Conservation (phyloP, 2,329 filamentous ascomycete species). For the Botryotinia calthae region DNA sequence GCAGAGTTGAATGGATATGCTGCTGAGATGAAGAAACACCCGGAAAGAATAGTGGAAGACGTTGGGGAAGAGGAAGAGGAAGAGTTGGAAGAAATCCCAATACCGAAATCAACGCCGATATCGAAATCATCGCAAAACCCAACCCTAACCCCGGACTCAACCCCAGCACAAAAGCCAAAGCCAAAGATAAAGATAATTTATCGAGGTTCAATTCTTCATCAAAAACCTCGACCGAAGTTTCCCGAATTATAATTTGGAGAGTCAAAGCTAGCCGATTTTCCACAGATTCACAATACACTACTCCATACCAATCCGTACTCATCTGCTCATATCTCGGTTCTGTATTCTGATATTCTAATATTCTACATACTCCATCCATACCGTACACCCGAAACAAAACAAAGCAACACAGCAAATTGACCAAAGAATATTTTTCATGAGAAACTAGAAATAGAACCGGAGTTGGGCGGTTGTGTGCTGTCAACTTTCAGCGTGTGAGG, state of each 20-base stretch:
- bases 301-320: too few relatives aligned
- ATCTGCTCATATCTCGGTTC: rapidly evolving
- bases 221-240: too few relatives aligned
- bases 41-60: not conserved
- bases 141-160: not conserved
- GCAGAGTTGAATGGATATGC: not conserved
- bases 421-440: not conserved
- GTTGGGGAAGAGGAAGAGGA: not conserved
- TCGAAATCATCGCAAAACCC: not conserved
- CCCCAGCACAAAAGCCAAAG: not conserved
- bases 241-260: not conserved
- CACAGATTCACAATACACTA: too few relatives aligned
- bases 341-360: not conserved
- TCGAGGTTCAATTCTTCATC: too few relatives aligned
- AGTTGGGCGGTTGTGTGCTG: not conserved
- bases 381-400: not conserved
- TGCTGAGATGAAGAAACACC: not conserved
- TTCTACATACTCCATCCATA: not conserved
- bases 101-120: not conserved
- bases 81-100: not conserved
- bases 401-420: not conserved
- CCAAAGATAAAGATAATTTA: not conserved
- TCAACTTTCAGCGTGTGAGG: not conserved
- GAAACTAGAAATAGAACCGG: not conserved
- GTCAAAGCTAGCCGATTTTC: too few relatives aligned